These are phyloP conservation scores for Sugiyamaella japonica DNA, from an alignment of 1,139 yeast species.

Conservation along the genomic window DNA sequence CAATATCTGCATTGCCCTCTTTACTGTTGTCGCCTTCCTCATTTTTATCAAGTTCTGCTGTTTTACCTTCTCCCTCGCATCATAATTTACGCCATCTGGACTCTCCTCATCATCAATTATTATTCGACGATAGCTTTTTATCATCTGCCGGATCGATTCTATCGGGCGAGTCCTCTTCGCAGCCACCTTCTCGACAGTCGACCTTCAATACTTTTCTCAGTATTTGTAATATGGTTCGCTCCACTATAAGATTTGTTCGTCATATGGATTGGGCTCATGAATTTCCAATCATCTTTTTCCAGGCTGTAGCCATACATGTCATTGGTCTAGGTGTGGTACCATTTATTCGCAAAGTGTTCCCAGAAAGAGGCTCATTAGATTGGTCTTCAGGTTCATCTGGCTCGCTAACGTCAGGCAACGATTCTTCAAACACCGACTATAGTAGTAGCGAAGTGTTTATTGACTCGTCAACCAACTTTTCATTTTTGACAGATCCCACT, in stretches of 20 bases:
- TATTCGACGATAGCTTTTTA: slow-evolving; percentile 17
- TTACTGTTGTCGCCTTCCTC: neutral
- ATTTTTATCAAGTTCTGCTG: slow-evolving; percentile 1
- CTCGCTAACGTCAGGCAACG: slow-evolving; percentile 8
- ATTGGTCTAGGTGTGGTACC: slow-evolving; percentile 35
- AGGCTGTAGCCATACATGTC: slow-evolving; percentile 36
- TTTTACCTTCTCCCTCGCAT: slow-evolving; percentile 13
- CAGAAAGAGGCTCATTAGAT: slow-evolving; percentile 25
- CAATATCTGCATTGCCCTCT: slow-evolving; percentile 1
- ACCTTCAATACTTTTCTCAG: slow-evolving; percentile 33
- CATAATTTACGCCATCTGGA: slow-evolving; percentile 20
- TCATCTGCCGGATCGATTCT: slow-evolving; percentile 15
- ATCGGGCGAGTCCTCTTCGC: slow-evolving; percentile 11
- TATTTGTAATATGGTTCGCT: slow-evolving; percentile 29
- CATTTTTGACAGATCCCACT: slow-evolving; percentile 3
- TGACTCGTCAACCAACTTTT: slow-evolving; percentile 9
- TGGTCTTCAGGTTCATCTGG: slow-evolving; percentile 16
- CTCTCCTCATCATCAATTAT: slow-evolving; percentile 14
- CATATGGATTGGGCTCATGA: slow-evolving; percentile 36
- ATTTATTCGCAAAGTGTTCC: slow-evolving; percentile 31
- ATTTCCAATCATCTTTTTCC: slow-evolving; percentile 33
- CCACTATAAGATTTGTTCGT: slow-evolving; percentile 29
- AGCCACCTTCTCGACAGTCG: slow-evolving; percentile 1
- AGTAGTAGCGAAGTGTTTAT: slow-evolving; percentile 17
- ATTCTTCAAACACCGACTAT: slow-evolving; percentile 12